These are phyloP conservation scores for Populus hybrid DNA, from an alignment of 441 rosid genomes.

Conservation along the genomic window DNA sequence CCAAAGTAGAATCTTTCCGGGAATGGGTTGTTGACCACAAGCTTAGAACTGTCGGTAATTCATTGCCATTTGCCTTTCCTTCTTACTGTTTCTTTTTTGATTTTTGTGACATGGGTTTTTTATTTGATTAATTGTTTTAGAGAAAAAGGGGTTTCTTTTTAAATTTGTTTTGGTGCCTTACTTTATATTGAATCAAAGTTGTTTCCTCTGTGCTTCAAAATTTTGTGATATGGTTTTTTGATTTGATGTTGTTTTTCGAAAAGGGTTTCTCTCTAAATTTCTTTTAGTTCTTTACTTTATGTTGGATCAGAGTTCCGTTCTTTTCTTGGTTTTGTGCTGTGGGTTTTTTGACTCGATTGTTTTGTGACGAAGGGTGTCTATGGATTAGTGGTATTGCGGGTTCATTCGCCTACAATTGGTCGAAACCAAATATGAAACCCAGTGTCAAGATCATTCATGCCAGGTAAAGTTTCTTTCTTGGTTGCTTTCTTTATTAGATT, in stretches of 20 bases:
- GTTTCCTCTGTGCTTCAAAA: background rate
- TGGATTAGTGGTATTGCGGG: constrained; percentile 92
- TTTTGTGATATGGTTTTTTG: background rate
- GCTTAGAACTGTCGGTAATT: constrained; percentile 83
- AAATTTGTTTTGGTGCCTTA: background rate
- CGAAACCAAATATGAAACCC: constrained; percentile 86
- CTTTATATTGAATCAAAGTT: background rate
- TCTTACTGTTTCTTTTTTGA: too few relatives aligned
- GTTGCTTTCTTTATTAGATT: background rate
- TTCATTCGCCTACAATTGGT: constrained; percentile 92
- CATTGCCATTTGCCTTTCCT: background rate
- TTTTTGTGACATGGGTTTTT: background rate
- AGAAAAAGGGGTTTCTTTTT: background rate
- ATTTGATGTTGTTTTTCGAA: background rate
- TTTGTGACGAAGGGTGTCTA: constrained; percentile 45
- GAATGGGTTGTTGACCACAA: constrained; percentile 82
- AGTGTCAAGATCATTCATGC: constrained; percentile 94
- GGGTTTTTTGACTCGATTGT: background rate
- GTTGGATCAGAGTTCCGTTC: background rate
- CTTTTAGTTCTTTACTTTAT: background rate
- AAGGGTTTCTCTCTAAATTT: background rate
- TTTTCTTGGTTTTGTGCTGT: background rate
- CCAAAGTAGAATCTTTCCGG: constrained; percentile 50
- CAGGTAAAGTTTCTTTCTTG: constrained; percentile 37
- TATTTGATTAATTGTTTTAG: background rate